Base-by-base conservation (phyloP, 495 filamentous ascomycete species). In the Chaetomium tenue region DNA sequence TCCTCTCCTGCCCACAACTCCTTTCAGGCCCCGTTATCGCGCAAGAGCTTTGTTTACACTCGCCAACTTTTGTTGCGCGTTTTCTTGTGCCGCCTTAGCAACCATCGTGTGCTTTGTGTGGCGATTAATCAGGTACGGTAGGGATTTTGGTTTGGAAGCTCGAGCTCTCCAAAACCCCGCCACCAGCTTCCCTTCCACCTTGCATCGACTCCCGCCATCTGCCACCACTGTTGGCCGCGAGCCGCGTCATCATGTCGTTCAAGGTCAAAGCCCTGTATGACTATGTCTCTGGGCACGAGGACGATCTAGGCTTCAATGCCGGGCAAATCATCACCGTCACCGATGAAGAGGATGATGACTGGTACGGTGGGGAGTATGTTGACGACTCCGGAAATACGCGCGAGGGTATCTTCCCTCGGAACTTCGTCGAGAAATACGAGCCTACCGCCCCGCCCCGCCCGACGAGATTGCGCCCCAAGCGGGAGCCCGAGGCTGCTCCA, bases 201-300 rank as follows among this genome's bases (percentile, higher is more conserved):
- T 30, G 42, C 52, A 25, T 63, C 44, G 52, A 57, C 22, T 16
- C 12, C 42, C 22, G 26, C 16, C 59, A 1, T 13, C 59, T 39
- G 25, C 52, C 16, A 63, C 39, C 46, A 44, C 54, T 55, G 57
- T 26, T 65, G 59, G 64, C 64, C 47, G 44, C 60, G 60, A 66
- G 60, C 60, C 60, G 64, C 60, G 47, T 60, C 64, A 58, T 55
- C 74, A 96, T 94, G 91, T 82, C 89, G 73, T 97, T 98, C 79
- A 96, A 89, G 76, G 94, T 98, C 78, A 94, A 91, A 83, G 91
- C 93, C 64, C 77, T 98, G 70, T 98, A 89, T 80, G 92, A 98
- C 73, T 98, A 98, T 77, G 78, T 80, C 70, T 98, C 95, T 65
- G 81, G 79, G 65, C 92, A 98, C 75, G 91, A 96, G 68, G 94